Percentiles rank a stretch among this genome's conserved stretches.
Evolutionary conservation across 2,329 filamentous ascomycete genomes (phyloP).

Genomic region (Aciculosporium take): DNA sequence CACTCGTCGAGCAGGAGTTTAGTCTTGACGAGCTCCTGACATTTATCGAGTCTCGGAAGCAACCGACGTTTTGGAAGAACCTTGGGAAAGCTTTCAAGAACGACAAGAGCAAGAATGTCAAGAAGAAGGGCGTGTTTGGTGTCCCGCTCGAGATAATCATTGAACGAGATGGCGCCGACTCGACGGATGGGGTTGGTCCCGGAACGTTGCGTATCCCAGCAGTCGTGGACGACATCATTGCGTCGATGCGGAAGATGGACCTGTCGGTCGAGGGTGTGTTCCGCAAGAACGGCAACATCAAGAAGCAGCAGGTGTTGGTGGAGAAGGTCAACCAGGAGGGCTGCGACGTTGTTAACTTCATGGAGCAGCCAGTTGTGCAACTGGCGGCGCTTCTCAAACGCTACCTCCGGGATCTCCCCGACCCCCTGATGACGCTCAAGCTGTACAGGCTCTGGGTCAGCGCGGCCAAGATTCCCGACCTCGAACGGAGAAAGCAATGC

Average conservation of each 20-base stretch:
- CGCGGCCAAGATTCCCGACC: slow-evolving; percentile 74
- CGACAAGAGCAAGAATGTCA: slow-evolving; percentile 59
- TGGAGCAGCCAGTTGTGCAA: slow-evolving; percentile 81
- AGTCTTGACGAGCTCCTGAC: slow-evolving; percentile 84
- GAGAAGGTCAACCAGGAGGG: slow-evolving; percentile 78
- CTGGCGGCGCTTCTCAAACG: slow-evolving; percentile 89
- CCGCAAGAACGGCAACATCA: slow-evolving; percentile 98
- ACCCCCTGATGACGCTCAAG: slow-evolving; percentile 90
- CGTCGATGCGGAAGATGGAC: slow-evolving; percentile 96
- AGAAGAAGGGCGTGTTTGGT: slow-evolving; percentile 91
- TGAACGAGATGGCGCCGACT: slow-evolving; percentile 88
- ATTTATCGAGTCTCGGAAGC: slow-evolving; percentile 82
- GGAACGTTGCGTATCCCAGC: slow-evolving; percentile 81
- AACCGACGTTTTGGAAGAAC: slow-evolving; percentile 92
- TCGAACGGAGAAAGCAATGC: slow-evolving; percentile 68
- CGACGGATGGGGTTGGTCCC: slow-evolving; percentile 91
- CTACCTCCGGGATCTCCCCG: slow-evolving; percentile 85
- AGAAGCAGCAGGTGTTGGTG: slow-evolving; percentile 73
- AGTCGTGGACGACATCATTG: slow-evolving; percentile 88
- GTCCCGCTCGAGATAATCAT: slow-evolving; percentile 78
- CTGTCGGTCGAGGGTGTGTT: slow-evolving; percentile 98
- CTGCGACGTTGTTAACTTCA: slow-evolving; percentile 72
- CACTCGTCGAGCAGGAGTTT: slow-evolving; percentile 78
- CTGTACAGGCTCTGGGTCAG: slow-evolving; percentile 82
- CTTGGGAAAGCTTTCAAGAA: slow-evolving; percentile 94